Base-by-base conservation (phyloP, 1,139 yeast species). In the Lodderomyces orthopsilosis region DNA sequence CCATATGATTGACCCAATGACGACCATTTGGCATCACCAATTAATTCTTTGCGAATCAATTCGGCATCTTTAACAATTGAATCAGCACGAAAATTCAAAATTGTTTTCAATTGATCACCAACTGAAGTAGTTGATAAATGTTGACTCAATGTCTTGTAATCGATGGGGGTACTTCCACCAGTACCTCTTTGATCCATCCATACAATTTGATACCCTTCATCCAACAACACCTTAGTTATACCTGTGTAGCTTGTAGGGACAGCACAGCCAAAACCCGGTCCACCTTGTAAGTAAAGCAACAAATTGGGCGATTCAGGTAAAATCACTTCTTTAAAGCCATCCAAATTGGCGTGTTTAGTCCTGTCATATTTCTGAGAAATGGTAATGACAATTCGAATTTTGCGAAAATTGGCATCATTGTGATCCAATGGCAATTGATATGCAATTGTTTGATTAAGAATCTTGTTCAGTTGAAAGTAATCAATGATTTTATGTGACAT, bases 101-200 rank as follows among this genome's bases (percentile, higher is more conserved):
- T 50, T 46, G 63, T 75, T 4, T 64, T 53, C 28, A 77, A 57
- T 45, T 72, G 74, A 37, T 41, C 36, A 13, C 52, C 52, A 1
- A 54, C 55, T 2, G 50, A 63, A 8, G 52, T 49, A 1, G 38
- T 33, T 23, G 43, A 38, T 22, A 54, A 37, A 21, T 41, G 40
- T 4, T 47, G 42, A 33, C 19, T 30, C 34, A 76, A 51, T 1
- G 66, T 58, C 1, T 47, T 54, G 2, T 58, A 58, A 37, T 75
- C 78, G 18, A 79, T 53, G 0, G 79, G 72, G 1, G 74, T 62
- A 40, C 80, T 73, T 30, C 70, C 56, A 0, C 84, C 85, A 1
- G 83, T 79, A 6, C 84, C 85, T 53, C 85, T 62, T 56, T 79
- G 85, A 56, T 79, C 85, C 46, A 76, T 59, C 41, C 66, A 72